Base-by-base conservation (phyloP, 192 early-diverging fungal genomes). In the Phycomyces nitens region DNA sequence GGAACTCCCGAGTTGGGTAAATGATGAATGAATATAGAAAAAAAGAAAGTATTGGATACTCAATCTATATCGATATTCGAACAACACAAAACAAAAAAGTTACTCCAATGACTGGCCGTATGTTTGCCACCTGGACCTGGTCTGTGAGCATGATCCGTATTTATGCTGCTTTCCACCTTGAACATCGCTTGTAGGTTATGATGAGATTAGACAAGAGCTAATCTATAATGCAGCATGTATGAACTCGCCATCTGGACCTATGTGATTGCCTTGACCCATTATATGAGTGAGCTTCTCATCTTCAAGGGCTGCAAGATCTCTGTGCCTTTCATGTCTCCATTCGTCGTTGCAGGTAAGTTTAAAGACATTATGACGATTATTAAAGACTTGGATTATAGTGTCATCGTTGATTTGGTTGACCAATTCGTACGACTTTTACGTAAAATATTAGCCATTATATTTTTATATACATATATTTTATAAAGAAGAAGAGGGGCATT, bases 101-200 rank as follows among this genome's bases (percentile, higher is more conserved):
- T n/a, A 94, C 92, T 2, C 77, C 83, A 26, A 80, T 97, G 66
- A 84, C 86, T 20, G 84, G 88, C 38, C 88, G 93, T 34, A 74
- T 92, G 53, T 93, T 95, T 85, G 95, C 90, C 6, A 78, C 86
- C 21, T 98, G 94, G 94, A 96, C 95, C 0, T 79, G 91, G 62
- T 83, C 89, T 20, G 88, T 87, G 18, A 87, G 83, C 1, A 78
- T 94, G 40, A 75, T 98, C 56, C 88, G 95, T 24, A 80, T 94
- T 64, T 89, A 94, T 74, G 84, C 86, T 60, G 91, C 93, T 15
- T 96, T 88, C 67, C 87, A 96, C 77, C 84, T 98, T 60, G 71
- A 78, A 64, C 77, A 92, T 58, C 64, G 74, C 55, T 75, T 71
- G 89, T 91, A 76, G 62, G 84, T 81, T 7, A 20, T 21, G 14